Evolutionary conservation across 2,329 filamentous ascomycete species (phyloP).

Genomic region (Plenodomus biglobosus): DNA sequence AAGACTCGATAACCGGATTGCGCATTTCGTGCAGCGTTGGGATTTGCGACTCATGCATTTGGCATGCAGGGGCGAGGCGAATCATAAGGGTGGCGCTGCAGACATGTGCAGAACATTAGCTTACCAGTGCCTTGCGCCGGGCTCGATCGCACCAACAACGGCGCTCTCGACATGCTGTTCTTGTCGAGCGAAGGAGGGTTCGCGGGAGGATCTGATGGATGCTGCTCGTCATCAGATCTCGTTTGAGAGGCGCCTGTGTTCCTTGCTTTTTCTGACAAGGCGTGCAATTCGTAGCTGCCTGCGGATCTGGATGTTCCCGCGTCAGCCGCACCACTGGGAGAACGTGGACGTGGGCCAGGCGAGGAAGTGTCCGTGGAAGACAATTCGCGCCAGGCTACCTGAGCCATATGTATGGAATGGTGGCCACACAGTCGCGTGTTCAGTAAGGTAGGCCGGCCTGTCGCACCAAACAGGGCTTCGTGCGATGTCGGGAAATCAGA

Average conservation of each 20-base stretch:
- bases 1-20: slow-evolving; percentile 1
- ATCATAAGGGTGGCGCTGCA: not conserved
- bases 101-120: slow-evolving; percentile 14
- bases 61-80: not conserved
- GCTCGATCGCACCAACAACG: slow-evolving; percentile 61
- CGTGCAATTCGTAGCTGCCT: slow-evolving; percentile 38
- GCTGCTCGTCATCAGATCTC: slow-evolving; percentile 33
- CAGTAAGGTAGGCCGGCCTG: slow-evolving; percentile 19
- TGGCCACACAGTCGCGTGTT: slow-evolving; percentile 22
- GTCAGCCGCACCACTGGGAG: slow-evolving; percentile 22
- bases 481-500: slow-evolving; percentile 22
- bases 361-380: slow-evolving; percentile 21
- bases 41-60: slow-evolving; percentile 3
- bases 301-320: slow-evolving; percentile 17
- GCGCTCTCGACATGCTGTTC: slow-evolving; percentile 52
- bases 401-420: slow-evolving; percentile 30
- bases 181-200: slow-evolving; percentile 17
- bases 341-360: slow-evolving; percentile 19
- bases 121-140: slow-evolving; percentile 58
- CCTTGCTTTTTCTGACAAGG: slow-evolving; percentile 30
- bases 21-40: slow-evolving; percentile 8
- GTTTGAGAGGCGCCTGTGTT: slow-evolving; percentile 28
- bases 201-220: slow-evolving; percentile 15
- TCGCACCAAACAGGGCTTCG: slow-evolving; percentile 25
- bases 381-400: slow-evolving; percentile 15